Percentiles rank a stretch among this genome's conserved stretches.
Evolutionary conservation across 176 grass and related monocot genomes (phyloP).

Genomic region (Alopecurus myosuroides): DNA sequence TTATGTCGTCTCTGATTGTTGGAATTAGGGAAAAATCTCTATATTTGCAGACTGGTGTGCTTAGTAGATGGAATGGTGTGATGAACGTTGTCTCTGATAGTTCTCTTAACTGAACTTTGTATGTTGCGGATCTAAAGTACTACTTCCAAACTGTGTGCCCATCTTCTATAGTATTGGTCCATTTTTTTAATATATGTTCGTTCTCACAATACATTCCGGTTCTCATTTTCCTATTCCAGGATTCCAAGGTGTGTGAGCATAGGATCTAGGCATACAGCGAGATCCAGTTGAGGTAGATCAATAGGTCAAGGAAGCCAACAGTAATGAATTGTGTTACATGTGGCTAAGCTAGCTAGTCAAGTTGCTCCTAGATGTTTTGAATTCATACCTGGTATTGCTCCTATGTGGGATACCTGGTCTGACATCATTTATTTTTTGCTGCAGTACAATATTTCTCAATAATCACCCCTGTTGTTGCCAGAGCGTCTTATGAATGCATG

Average conservation of each 20-base stretch:
- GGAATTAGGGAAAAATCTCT: neutral
- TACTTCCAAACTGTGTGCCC: neutral
- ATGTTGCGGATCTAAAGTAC: neutral
- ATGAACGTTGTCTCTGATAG: neutral
- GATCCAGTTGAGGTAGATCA: neutral
- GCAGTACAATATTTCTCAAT: no score
- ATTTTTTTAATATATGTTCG: neutral
- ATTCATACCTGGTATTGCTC: no score
- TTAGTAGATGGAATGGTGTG: neutral
- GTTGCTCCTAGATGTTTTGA: no score
- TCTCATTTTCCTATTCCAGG: neutral
- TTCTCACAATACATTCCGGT: neutral
- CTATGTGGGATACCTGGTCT: no score
- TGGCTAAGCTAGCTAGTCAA: neutral
- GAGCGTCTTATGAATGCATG: neutral
- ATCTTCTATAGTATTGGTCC: neutral
- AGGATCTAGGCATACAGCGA: neutral
- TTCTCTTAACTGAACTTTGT: neutral
- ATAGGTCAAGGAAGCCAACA: neutral
- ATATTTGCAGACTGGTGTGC: neutral
- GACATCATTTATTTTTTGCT: no score
- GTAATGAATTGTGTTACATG: neutral
- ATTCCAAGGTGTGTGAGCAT: no score
- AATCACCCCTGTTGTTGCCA: neutral
- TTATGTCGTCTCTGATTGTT: neutral